Base-by-base conservation (phyloP, 225 moss, liverwort and hornwort genomes). In the Bryum argenteum region DNA sequence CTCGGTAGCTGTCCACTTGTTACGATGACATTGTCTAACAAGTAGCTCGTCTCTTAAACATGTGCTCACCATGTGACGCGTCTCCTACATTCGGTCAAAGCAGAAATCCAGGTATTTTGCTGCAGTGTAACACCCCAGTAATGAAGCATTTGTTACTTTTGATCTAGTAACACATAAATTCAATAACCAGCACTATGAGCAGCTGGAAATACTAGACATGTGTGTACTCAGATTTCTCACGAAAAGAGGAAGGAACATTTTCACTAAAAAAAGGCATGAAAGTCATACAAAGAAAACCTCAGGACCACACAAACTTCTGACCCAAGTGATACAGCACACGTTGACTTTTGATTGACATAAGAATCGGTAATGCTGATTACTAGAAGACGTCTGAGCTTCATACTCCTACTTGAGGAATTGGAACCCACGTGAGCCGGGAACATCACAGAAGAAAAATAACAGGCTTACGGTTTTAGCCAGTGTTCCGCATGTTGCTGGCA, bases 401-500 rank as follows among this genome's bases (percentile, higher is more conserved):
- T 69, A 73, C 53, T 51, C 41, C 57, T 57, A 40, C 74, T 58
- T 11, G 38, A 16, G 57, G 64, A 22, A 16, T 37, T 70, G 21
- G 52, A 41, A 28, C 61, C 45, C 65, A 61, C 33, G 26, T 54
- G 61, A 61, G 43, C n/a, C 21, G 13, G 24, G 21, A 62, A 47
- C 21, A 52, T 23, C 24, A 41, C 11, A 8, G 22, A 26, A n/a
- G 44, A 44, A 62, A 61, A 42, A 44, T 13, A 26, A 43, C 1
- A 26, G 26, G 48, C 63, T 70, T 63, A 56, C 63, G 11, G 33
- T 42, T 19, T 54, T 66, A 85, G 67, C 85, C 85, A 64, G 79
- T 82, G 23, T 82, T 82, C 42, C 73, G 79, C 79, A 79, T 85
- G 67, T 74, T 82, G 69, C 82, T 85, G 66, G 77, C 85, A 75